Evolutionary conservation across 495 filamentous ascomycete genomes (phyloP).

Genomic region (Entonaema liquescens): DNA sequence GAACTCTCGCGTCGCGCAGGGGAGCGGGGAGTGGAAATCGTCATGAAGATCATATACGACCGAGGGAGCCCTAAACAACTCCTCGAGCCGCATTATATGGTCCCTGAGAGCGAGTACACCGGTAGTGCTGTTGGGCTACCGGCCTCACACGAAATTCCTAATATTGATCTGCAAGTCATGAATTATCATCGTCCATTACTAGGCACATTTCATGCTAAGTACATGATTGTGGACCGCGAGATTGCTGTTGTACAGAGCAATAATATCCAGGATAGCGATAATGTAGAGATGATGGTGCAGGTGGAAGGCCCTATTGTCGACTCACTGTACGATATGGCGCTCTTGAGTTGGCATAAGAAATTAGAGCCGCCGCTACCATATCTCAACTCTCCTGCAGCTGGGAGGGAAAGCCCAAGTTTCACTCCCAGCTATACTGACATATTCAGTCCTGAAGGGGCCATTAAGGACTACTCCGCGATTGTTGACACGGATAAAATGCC

Average conservation of each 20-base stretch:
- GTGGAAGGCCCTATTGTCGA: slow-evolving; percentile 81
- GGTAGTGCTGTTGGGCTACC: slow-evolving; percentile 67
- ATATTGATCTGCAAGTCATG: slow-evolving; percentile 75
- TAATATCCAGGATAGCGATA: slow-evolving; percentile 82
- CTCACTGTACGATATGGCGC: slow-evolving; percentile 73
- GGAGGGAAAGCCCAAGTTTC: slow-evolving; percentile 33
- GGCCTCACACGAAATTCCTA: slow-evolving; percentile 67
- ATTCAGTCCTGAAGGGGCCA: slow-evolving; percentile 39
- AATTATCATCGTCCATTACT: slow-evolving; percentile 77
- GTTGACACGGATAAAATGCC: slow-evolving; percentile 42
- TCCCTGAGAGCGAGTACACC: slow-evolving; percentile 65
- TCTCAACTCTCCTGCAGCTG: slow-evolving; percentile 59
- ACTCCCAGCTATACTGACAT: slow-evolving; percentile 37
- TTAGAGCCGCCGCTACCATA: slow-evolving; percentile 70
- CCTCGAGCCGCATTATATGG: slow-evolving; percentile 68
- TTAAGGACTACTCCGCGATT: slow-evolving; percentile 40
- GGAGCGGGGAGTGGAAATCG: slow-evolving; percentile 62
- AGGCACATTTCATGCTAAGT: slow-evolving; percentile 82
- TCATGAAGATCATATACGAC: slow-evolving; percentile 81
- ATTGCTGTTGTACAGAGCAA: slow-evolving; percentile 75
- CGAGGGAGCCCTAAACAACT: slow-evolving; percentile 71
- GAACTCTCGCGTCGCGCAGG: slow-evolving; percentile 74
- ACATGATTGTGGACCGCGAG: slow-evolving; percentile 76
- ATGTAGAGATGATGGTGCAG: slow-evolving; percentile 82
- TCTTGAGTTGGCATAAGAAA: slow-evolving; percentile 74